Evolutionary conservation across 768 basidiomycete species (phyloP).

Genomic region (Lactarius sp.): DNA sequence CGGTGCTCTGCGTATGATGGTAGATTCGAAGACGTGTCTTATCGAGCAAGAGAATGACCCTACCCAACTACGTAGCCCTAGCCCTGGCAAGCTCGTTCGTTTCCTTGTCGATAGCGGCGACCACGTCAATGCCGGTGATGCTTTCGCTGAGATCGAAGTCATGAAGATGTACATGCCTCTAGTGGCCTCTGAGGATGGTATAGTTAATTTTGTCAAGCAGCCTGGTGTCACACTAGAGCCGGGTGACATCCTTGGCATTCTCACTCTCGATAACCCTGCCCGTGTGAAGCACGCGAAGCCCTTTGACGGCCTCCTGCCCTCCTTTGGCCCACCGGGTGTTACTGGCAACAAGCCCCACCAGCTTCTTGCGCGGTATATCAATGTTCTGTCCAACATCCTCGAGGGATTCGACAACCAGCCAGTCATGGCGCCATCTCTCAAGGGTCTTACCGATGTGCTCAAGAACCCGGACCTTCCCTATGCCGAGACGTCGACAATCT

Average conservation of each 20-base stretch:
- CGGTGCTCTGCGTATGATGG: conserved; percentile 84
- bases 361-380: conserved; percentile 65
- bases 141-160: conserved; percentile 97
- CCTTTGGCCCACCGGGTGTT: conserved; percentile 81
- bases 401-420: conserved; percentile 97
- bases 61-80: conserved; percentile 92
- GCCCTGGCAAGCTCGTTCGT: conserved; percentile 92
- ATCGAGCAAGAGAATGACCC: conserved; percentile 99
- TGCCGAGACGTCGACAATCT: conserved; percentile 74
- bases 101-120: conserved; percentile 97
- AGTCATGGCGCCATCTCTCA: conserved; percentile 79
- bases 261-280: conserved; percentile 91
- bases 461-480: conserved; percentile 86
- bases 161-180: conserved; percentile 99
- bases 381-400: conserved; percentile 83
- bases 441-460: conserved; percentile 78
- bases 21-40: conserved; percentile 96
- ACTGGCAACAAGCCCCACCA: conserved; percentile 90
- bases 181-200: conserved; percentile 88
- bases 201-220: conserved; percentile 95
- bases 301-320: conserved; percentile 89
- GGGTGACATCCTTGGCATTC: conserved; percentile 95
- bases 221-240: conserved; percentile 95
- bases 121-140: conserved; percentile 93
- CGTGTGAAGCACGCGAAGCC: conserved; percentile 98